phyloP scores from a whole-genome alignment of 2,329 filamentous ascomycete species.

The Geosmithia flava region DNA sequence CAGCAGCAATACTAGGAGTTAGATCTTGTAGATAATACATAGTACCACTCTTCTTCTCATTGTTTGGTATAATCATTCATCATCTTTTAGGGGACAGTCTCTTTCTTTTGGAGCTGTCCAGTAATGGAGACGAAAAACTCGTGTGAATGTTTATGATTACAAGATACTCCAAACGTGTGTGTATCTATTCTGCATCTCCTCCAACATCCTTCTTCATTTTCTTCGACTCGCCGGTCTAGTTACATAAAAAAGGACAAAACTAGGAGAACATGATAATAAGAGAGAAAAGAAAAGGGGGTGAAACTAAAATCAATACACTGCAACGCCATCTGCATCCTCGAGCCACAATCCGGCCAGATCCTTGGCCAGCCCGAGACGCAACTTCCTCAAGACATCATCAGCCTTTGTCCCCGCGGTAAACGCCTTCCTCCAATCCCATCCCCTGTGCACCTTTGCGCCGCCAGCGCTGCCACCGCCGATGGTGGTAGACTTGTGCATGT shows the following conservation, averaged over 20 bases:
- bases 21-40: too few species aligned
- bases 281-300: neutral
- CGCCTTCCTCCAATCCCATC: slow-evolving; percentile 72
- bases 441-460: slow-evolving; percentile 41
- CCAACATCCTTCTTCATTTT: neutral
- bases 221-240: slow-evolving; percentile 3
- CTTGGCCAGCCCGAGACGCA: slow-evolving; percentile 62
- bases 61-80: too few species aligned
- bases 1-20: too few species aligned
- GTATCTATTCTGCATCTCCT: neutral
- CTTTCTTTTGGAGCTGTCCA: too few species aligned
- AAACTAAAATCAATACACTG: slow-evolving; percentile 19
- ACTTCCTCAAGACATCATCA: slow-evolving; percentile 56
- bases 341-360: slow-evolving; percentile 63
- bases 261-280: neutral
- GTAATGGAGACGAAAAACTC: too few species aligned
- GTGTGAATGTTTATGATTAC: neutral
- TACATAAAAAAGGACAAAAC: neutral
- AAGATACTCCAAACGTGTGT: too few species aligned
- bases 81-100: too few species aligned
- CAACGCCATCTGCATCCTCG: slow-evolving; percentile 47
- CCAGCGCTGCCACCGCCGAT: slow-evolving; percentile 23
- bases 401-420: slow-evolving; percentile 54
- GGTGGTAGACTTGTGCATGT: slow-evolving; percentile 45
- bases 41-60: too few species aligned